Base-by-base conservation (phyloP, 1,284 basidiomycete species). In the Neonothopanus nambi region DNA sequence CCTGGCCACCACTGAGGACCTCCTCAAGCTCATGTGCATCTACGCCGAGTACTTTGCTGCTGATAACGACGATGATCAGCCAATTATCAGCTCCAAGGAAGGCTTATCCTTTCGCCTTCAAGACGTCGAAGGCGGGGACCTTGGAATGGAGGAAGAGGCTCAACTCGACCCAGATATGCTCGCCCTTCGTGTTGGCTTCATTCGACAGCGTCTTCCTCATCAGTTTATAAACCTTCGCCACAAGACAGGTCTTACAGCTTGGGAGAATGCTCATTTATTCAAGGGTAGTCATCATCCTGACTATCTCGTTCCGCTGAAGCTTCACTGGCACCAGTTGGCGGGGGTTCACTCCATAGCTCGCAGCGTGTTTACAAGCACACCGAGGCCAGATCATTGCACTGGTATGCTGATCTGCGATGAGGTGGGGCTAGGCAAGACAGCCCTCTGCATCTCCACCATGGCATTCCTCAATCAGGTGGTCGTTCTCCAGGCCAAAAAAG, bases 271-370 rank as follows among this genome's bases (percentile, higher is more conserved):
- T 7, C 2, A 39, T 5, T 35, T 33, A 13, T 40, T 15, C 18
- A 52, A 1, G 28, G 56, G 0, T 21, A 28, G 11, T 11, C 5
- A 28, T n/a, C 60, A 0, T 35, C 17, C 3, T 33, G 41, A 5
- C 11, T 56, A 26, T 2, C 3, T 2, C 28, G 37, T 68, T 0
- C 33, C 18, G 1, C 49, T 43, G 7, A 17, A n/a, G 5, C 24
- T 52, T 12, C 65, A 67, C 41, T 69, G 65, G 65, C 69, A 71
- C 20, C 50, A 52, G 26, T 45, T 67, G 67, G 62, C 62, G 7
- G 68, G 65, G 12, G 49, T 67, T 5, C 65, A 67, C 47, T 59
- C 64, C 0, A 59, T 67, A 13, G 7, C 66, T 4, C 58, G 65
- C 3, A 61, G 52, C 2, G 18, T 56, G 1, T 67, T 70, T 49